phyloP scores from a whole-genome alignment of 768 basidiomycete species.

The Lepiota venenata region DNA sequence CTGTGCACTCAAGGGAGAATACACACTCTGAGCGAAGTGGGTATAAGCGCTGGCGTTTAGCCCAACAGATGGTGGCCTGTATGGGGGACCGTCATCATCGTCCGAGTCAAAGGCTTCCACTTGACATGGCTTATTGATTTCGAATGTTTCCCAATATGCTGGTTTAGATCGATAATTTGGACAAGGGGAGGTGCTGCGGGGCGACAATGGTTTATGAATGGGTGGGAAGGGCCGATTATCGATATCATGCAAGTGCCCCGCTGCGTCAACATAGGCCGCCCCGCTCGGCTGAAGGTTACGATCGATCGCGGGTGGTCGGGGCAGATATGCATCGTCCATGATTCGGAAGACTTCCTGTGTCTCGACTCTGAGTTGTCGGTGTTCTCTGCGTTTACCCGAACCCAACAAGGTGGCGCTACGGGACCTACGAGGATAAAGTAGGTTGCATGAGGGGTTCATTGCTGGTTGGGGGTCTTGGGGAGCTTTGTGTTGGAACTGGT shows the following conservation, averaged over 20 bases:
- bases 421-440: not conserved
- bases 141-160: conserved; percentile 9
- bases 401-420: not conserved
- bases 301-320: not conserved
- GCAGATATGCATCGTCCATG: conserved; percentile 6
- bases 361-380: not conserved
- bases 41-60: no score
- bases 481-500: no score
- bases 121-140: no score
- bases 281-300: no score
- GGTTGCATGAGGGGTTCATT: not conserved
- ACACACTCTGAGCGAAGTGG: no score
- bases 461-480: no score
- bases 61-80: no score
- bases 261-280: not conserved
- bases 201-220: not conserved
- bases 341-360: not conserved
- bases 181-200: no score
- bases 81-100: not conserved
- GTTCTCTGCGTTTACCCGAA: not conserved
- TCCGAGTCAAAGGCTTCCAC: not conserved
- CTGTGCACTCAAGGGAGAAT: no score
- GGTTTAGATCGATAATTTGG: no score
- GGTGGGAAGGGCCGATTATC: conserved; percentile 5
- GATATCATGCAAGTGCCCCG: conserved; percentile 4